Percentiles rank a stretch among this genome's conserved stretches.
These are phyloP conservation scores for Odontarrhena argentea DNA, from an alignment of 345 rosid genomes.

Conservation along the genomic window DNA sequence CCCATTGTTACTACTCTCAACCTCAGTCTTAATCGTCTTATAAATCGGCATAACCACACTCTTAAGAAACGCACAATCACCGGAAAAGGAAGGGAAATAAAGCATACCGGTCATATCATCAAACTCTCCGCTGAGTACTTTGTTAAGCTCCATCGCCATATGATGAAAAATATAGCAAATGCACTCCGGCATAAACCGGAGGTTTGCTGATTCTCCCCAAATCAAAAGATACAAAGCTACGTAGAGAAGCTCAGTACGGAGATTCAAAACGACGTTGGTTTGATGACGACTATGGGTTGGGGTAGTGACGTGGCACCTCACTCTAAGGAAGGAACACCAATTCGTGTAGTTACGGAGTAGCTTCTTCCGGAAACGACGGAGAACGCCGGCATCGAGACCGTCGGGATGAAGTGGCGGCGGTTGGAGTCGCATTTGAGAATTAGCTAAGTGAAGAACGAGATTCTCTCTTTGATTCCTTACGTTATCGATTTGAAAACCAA, in stretches of 20 bases:
- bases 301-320: conserved; percentile 45
- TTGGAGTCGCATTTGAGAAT: conserved; percentile 79
- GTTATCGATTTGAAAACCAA: conserved; percentile 78
- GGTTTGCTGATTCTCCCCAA: conserved; percentile 94
- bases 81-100: conserved; percentile 73
- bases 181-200: conserved; percentile 89
- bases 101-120: conserved; percentile 93
- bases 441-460: conserved; percentile 85
- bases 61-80: conserved; percentile 72
- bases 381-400: conserved; percentile 58
- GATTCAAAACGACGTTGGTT: conserved; percentile 35
- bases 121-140: conserved; percentile 73
- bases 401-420: conserved; percentile 55
- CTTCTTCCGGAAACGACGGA: conserved; percentile 63
- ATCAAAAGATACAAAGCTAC: conserved; percentile 69
- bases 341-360: conserved; percentile 63
- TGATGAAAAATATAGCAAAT: conserved; percentile 81
- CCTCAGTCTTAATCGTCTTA: conserved; percentile 71
- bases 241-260: conserved; percentile 72
- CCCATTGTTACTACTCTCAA: conserved; percentile 79
- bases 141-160: conserved; percentile 92
- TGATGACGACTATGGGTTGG: conserved; percentile 40
- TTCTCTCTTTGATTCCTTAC: conserved; percentile 86
- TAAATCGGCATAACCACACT: conserved; percentile 82
- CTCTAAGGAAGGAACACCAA: conserved; percentile 75